Percentiles rank a stretch among this genome's conserved stretches.
phyloP scores from a whole-genome alignment of 305 asterid species.

The Fraxinus sp. region DNA sequence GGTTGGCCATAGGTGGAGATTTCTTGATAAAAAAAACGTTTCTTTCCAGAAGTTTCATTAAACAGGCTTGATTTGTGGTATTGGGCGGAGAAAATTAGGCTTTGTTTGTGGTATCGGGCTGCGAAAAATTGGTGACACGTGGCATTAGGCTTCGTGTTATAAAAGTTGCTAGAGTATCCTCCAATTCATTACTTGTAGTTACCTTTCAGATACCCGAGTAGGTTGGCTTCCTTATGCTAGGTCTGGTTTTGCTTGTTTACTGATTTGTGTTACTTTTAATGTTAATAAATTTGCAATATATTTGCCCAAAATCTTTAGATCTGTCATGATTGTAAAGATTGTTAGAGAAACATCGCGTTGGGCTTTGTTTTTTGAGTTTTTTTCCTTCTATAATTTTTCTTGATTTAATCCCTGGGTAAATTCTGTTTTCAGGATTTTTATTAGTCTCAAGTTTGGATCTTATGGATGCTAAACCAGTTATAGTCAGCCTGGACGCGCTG shows the following conservation, averaged over 20 bases:
- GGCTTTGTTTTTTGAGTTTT: neutral
- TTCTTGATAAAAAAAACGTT: neutral
- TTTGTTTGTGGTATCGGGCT: neutral
- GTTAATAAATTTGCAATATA: neutral
- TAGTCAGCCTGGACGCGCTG: slow-evolving; percentile 23
- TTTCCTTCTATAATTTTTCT: neutral
- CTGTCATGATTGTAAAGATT: neutral
- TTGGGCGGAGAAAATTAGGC: neutral
- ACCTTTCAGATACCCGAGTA: neutral
- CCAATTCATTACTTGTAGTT: neutral
- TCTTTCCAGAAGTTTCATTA: neutral
- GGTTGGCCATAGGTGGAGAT: neutral
- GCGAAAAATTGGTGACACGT: neutral
- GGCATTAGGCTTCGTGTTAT: neutral
- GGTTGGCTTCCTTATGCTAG: neutral
- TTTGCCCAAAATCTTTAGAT: neutral
- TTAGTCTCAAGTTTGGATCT: slow-evolving; percentile 5
- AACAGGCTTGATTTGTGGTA: neutral
- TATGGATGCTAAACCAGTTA: slow-evolving; percentile 24
- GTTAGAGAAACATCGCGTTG: neutral
- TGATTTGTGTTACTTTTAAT: neutral
- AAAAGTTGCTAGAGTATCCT: neutral
- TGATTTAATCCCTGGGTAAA: neutral
- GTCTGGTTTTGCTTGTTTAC: neutral
- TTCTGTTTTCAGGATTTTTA: slow-evolving; percentile 26